Evolutionary conservation across 2,329 filamentous ascomycete genomes (phyloP).

Genomic region (Septoria linicola): DNA sequence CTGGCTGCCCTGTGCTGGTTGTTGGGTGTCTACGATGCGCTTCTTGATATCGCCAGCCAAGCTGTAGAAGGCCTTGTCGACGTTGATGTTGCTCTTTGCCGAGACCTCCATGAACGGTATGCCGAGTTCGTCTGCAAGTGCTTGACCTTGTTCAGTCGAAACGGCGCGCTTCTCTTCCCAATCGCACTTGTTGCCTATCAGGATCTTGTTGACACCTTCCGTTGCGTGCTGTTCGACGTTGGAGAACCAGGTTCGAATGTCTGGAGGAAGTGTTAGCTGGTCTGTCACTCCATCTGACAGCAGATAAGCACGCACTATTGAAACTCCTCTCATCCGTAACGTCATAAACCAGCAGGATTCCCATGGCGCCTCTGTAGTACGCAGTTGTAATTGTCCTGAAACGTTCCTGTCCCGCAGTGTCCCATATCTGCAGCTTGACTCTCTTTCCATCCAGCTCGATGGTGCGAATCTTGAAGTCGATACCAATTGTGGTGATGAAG

Average conservation of each 20-base stretch:
- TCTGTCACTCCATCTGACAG: background rate
- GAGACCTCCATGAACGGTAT: slow-evolving; percentile 98
- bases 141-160: slow-evolving; percentile 88
- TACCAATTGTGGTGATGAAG: slow-evolving; percentile 98
- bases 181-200: slow-evolving; percentile 99
- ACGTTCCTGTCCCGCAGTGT: slow-evolving; percentile 95
- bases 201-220: slow-evolving; percentile 98
- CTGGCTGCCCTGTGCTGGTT: slow-evolving; percentile 74
- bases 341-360: slow-evolving; percentile 95
- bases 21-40: slow-evolving; percentile 79
- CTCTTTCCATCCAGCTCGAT: slow-evolving; percentile 99
- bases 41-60: slow-evolving; percentile 98
- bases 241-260: slow-evolving; percentile 99
- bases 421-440: slow-evolving; percentile 99
- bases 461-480: slow-evolving; percentile 99
- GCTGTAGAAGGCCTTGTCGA: slow-evolving; percentile 97
- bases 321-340: slow-evolving; percentile 96
- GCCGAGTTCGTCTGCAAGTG: slow-evolving; percentile 89
- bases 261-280: slow-evolving; percentile 50
- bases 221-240: slow-evolving; percentile 98
- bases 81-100: slow-evolving; percentile 99
- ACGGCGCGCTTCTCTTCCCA: slow-evolving; percentile 99
- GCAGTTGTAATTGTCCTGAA: slow-evolving; percentile 99
- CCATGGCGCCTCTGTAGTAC: slow-evolving; percentile 98
- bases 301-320: slow-evolving; percentile 67